Base-by-base conservation (phyloP, 345 rosid species). In the Sonneratia alba region DNA sequence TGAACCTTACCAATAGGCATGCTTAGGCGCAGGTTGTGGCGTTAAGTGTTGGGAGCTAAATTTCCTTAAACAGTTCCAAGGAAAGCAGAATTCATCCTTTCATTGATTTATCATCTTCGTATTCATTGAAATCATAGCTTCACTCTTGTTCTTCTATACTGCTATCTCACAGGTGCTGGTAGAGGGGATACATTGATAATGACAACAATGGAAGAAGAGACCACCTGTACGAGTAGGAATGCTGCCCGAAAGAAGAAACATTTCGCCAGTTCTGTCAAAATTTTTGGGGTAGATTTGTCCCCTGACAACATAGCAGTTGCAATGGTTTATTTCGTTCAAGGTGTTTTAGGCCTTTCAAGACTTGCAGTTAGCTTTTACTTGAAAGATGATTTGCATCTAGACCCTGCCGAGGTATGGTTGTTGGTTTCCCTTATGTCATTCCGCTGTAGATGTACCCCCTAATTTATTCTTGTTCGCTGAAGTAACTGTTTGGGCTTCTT, bases 271-370 rank as follows among this genome's bases (percentile, higher is more conserved):
- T 75, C 81, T 71, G 43, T 80, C 69, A 91, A 75, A 72, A 16
- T 79, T 71, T 86, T 81, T 56, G 97, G 96, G 12, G 98, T 95
- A 37, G 98, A 90, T 7, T 81, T 95, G 72, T 89, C 98, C 14
- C 97, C 99, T 4, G 97, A 95, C 55, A 95, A 87, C 83, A 74
- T 89, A 36, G 99, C 99, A 1, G 96, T 95, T 69, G 90, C 98
- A 3, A 95, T 92, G 97, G 99, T 95, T 36, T 92, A 95, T 77
- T 92, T 95, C 80, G 99, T 95, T 80, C 98, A 92, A 86, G 99
- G 99, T 77, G 99, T 92, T 76, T 83, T 95, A 80, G 96, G 98
- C 61, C 94, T 95, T 49, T 76, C 99, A 0, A 85, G 98, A 76
- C 97, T 95, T 2, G 98, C 99, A 61, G 99, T 92, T 77, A 90